Evolutionary conservation across 2,329 filamentous ascomycete genomes (phyloP), one percentile per base, ranked within the genome.

Genomic region (Atkinsonella hypoxylon): DNA sequence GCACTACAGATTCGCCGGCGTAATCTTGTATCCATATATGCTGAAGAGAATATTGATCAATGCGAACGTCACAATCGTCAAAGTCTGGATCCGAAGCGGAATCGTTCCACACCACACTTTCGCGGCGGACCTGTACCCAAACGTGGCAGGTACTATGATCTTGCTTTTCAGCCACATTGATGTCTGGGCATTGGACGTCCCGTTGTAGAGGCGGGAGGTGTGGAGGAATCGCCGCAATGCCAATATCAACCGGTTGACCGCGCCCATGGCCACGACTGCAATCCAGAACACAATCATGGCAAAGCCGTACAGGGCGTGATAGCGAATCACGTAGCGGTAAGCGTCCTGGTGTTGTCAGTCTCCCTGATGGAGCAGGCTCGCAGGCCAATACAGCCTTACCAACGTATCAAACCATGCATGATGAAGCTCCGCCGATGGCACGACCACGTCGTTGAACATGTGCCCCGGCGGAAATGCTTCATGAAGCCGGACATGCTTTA

Each of bases 21-120:
- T 66, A 1, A 71, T 55, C 3, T 46, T 61, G 47, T 71, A 74
- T 2, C 69, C 70, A 2, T 62, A 56, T 0, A 66, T 49, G 42
- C 61, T 67, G 38, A 66, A 64, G 7, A 59, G 54, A 2, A 71
- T 44, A 26, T 74, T 74, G 4, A 74, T 50, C 0, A 64, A 1
- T 3, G 69, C 52, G 42, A 74, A 74, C 0, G 55, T 53, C 0
- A 63, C 3, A 2, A 74, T 58, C 1, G 69, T 70, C 0, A 72
- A 53, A 0, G 64, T 68, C 54, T 75, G 69, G n/a, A 72, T 57
- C 3, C 70, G 60, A 0, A 70, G 68, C 0, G 72, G 72, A 1
- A 74, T 63, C 0, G 71, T 73, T 49, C 66, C 70, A 64, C 70
- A 74, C 31, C 70, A 69, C 3, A 71, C 63, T 20, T 70, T 69